Base-by-base conservation (phyloP, 2,329 filamentous ascomycete genomes). In the Fusarium sp. region DNA sequence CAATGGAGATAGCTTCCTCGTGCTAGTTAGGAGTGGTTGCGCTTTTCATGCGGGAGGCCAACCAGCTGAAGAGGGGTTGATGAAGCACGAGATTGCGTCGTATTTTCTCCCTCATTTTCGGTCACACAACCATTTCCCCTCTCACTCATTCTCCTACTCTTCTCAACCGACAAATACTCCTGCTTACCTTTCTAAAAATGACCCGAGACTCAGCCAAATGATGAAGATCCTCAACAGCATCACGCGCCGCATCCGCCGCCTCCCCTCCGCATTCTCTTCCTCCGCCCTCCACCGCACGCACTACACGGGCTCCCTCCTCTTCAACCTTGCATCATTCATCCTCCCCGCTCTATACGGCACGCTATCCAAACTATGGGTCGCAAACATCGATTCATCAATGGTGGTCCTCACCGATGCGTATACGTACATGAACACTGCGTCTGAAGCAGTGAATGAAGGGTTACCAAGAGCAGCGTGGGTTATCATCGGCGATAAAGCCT, bases 361-460 rank as follows among this genome's bases (percentile, higher is more conserved):
- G 0, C 85, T 94, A 0, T 88, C 88, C 55, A 94, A 94, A 77
- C 84, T 93, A 24, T 94, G 91, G 92, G 87, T 94, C 6, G 90
- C 91, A 6, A 87, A 87, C 62, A 92, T 94, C 62, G 90, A 93
- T 78, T 81, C 88, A 0, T 88, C 85, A 3, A 79, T 81, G 73
- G 80, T 83, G 13, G 80, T 81, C 4, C 81, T 81, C 13, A 82
- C 80, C 7, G 81, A 83, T 15, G 83, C 87, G 1, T 93, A 92
- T 80, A 93, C 90, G 0, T 94, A 94, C 79, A 92, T 94, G 67
- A 86, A 88, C 26, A 87, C 90, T 1, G 85, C 93, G 0, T 88
- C 87, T 3, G 90, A 94, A 78, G 91, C 93, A 0, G 80, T 94
- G 22, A 94, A 94, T 72, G 92, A 94, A 78, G 92, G 92, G 1